Base-by-base conservation (phyloP, 2,329 filamentous ascomycete species). In the Fusarium siculi region DNA sequence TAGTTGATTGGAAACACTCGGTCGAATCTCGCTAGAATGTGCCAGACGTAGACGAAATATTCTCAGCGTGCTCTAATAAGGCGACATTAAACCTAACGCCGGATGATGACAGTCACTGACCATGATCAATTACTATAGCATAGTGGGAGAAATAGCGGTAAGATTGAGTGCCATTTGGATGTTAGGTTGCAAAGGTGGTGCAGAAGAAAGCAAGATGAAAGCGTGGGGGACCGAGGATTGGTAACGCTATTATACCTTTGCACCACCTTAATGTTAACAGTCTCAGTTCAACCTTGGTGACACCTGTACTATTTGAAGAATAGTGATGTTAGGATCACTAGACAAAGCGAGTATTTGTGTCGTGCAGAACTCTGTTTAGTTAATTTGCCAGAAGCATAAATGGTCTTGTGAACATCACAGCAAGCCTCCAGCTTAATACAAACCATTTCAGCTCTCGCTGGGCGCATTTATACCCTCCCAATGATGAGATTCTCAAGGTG, bases 191-290 rank as follows among this genome's bases (percentile, higher is more conserved):
- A n/a, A n/a, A 15, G 8, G 15, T 15, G 8, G 15, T 15, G 3
- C 46, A n/a, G 28, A 49, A 18, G 3, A 18, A 5, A 32, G 5
- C 3, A 9, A n/a, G 44, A 5, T 18, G 10, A 12, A 49, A 32
- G 10, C 21, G 28, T 32, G 28, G 28, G 28, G 46, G 19, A 28
- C 28, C 7, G 28, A 28, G 4, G 2, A n/a, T 32, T 12, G 21
- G 46, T 32, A n/a, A 32, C 18, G 21, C 3, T 4, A 32, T 49
- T 18, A 14, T 18, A 32, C 32, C 32, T 32, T 2, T 7, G 46
- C n/a, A 32, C 28, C 28, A 2, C 46, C 1, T 12, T 30, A 5
- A 4, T 3, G 10, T 9, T 5, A 4, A 0, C 15, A 32, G 15
- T 7, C 21, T 18, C 10, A 12, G 28, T 10, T 32, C 2, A 3